Base-by-base conservation (phyloP, 352 stramenopile species). In the Albugo laibachii region DNA sequence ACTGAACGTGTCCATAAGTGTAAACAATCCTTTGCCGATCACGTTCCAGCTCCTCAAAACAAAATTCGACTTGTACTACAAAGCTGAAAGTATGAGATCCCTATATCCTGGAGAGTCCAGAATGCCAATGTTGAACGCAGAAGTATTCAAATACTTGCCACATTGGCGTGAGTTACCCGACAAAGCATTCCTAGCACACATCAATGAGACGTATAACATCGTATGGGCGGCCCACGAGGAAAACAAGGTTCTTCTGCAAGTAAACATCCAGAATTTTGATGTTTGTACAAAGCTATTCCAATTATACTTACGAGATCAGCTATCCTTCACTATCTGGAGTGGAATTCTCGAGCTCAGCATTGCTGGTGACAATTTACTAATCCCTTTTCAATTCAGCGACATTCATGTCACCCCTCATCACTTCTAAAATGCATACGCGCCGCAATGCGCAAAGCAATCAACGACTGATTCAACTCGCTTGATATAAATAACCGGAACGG, bases 21-120 rank as follows among this genome's bases (percentile, higher is more conserved):
- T 87, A 47, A 66, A 85, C 64, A 87, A 89, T 54, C 77, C 77
- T 15, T 54, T 89, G 31, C 77, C 77, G 31, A 81, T 89, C 48
- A 57, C 68, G 37, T 78, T 89, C 27, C 61, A 82, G 44, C 66
- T 89, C 13, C 80, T 71, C 36, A 57, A 59, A 12, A 60, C 86
- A 13, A 58, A 80, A 46, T 69, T 86, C 14, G 66, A 89, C 36
- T 45, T 89, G 14, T 49, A 80, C 11, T 89, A 85, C 53, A 64
- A 66, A 49, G 63, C 41, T n/a, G n/a, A n/a, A n/a, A n/a, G n/a
- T 31, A 8, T 10, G 24, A 31, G 24, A 31, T 31, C 8, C 24
- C 24, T 31, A 3, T 10, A 31, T n/a, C n/a, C n/a, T 31, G 24
- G 8, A 31, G 8, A 31, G 8, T 31, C 24, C 24, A 31, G 24